Conservation (phyloP, 805 yeast genomes). For the Candida cerambycidarum region DNA sequence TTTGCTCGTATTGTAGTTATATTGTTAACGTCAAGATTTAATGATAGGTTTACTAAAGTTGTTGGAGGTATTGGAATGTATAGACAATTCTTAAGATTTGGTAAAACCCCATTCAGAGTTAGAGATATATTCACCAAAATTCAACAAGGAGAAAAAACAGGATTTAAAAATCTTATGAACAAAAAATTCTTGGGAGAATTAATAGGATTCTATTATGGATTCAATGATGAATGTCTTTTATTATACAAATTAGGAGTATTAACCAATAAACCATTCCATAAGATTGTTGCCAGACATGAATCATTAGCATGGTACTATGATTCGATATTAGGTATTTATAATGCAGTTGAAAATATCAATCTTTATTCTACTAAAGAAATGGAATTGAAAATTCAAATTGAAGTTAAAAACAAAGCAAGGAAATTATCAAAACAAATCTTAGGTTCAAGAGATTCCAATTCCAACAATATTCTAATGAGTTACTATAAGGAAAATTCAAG, state of each 20-base stretch:
- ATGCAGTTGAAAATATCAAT: constrained; percentile 45
- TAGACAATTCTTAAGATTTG: constrained; percentile 69
- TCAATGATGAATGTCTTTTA: constrained; percentile 62
- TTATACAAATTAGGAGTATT: constrained; percentile 55
- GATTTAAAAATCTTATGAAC: constrained; percentile 28
- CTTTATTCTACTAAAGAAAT: constrained; percentile 48
- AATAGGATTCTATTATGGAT: constrained; percentile 59
- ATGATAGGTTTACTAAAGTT: constrained; percentile 41
- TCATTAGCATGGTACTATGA: constrained; percentile 69
- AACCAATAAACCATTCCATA: constrained; percentile 33
- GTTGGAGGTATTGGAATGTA: constrained; percentile 52
- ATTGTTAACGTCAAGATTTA: constrained; percentile 39
- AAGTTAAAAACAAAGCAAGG: constrained; percentile 58
- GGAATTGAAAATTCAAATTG: constrained; percentile 55
- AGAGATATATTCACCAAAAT: constrained; percentile 37
- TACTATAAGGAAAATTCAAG: constrained; percentile 14
- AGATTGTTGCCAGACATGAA: constrained; percentile 55
- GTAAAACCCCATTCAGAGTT: constrained; percentile 63
- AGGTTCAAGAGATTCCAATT: constrained; percentile 11
- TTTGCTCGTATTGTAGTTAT: constrained; percentile 35
- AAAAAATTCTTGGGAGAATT: constrained; percentile 50
- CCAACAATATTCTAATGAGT: constrained; percentile 6
- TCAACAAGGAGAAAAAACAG: constrained; percentile 10
- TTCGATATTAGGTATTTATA: constrained; percentile 56
- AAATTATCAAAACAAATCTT: constrained; percentile 41